phyloP scores from a whole-genome alignment of 2,329 filamentous ascomycete species.

The Sclerotinia glacialis region DNA sequence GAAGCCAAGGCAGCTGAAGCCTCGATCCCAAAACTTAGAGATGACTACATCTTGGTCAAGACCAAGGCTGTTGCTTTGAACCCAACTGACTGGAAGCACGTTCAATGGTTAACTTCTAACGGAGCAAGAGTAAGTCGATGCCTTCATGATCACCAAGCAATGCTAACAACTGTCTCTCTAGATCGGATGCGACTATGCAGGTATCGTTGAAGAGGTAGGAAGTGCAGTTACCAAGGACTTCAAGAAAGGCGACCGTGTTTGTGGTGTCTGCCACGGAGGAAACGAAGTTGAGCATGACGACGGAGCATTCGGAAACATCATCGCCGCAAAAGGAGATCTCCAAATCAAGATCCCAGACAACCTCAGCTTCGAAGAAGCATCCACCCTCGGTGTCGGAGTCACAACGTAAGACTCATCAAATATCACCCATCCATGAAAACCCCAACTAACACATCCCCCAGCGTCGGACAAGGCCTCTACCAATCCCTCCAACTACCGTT shows the following conservation, averaged over 20 bases:
- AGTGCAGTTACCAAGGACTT: slow-evolving; percentile 44
- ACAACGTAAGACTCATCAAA: slow-evolving; percentile 30
- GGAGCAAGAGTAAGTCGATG: slow-evolving; percentile 28
- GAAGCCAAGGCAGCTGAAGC: slow-evolving; percentile 31
- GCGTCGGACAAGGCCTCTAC: slow-evolving; percentile 50
- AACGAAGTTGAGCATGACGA: slow-evolving; percentile 42
- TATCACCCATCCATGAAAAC: neutral
- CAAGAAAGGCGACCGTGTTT: slow-evolving; percentile 49
- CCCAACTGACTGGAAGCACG: slow-evolving; percentile 40
- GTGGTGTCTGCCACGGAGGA: slow-evolving; percentile 44
- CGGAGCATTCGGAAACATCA: slow-evolving; percentile 41
- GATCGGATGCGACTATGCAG: slow-evolving; percentile 49
- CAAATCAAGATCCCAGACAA: slow-evolving; percentile 47
- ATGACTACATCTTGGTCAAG: slow-evolving; percentile 38
- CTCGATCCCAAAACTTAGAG: slow-evolving; percentile 34
- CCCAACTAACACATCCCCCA: slow-evolving; percentile 36
- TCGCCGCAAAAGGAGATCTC: slow-evolving; percentile 42
- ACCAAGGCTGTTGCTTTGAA: slow-evolving; percentile 38
- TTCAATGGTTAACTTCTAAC: slow-evolving; percentile 30
- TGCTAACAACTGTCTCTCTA: slow-evolving; percentile 12
- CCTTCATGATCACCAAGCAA: neutral
- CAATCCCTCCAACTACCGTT: slow-evolving; percentile 46
- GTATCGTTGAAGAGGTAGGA: slow-evolving; percentile 48
- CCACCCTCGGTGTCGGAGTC: slow-evolving; percentile 38
- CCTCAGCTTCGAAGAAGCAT: slow-evolving; percentile 48